phyloP scores from a whole-genome alignment of 208 protist species.

The Trypanosoma lewisi region DNA sequence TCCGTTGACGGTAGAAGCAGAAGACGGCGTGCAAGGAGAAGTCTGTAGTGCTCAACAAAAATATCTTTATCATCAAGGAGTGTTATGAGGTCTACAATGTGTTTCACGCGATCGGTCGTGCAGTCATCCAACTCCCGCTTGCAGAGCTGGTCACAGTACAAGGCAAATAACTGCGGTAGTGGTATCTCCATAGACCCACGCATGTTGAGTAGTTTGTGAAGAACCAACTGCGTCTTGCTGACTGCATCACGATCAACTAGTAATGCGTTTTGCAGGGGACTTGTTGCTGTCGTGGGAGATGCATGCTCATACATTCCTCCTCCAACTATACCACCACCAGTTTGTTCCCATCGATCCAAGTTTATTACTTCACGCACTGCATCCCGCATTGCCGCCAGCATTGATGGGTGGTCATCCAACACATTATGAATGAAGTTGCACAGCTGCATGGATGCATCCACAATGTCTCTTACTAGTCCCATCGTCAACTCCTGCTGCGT shows the following conservation, averaged over 20 bases:
- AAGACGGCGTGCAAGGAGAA: conserved; percentile 49
- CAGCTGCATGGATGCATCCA: conserved; percentile 37
- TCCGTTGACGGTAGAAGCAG: conserved; percentile 24
- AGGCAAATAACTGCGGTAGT: conserved; percentile 39
- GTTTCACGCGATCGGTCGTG: not conserved
- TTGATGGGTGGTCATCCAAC: conserved; percentile 33
- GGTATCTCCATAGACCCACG: conserved; percentile 3
- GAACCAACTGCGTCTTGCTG: conserved; percentile 26
- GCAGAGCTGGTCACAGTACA: conserved; percentile 44
- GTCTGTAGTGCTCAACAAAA: conserved; percentile 55
- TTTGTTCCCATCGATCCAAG: conserved; percentile 42
- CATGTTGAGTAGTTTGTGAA: conserved; percentile 22
- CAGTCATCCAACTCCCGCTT: conserved; percentile 25
- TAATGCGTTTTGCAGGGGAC: too few relatives aligned
- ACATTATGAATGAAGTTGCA: conserved; percentile 34
- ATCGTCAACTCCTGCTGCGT: conserved; percentile 8
- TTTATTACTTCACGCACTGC: conserved; percentile 52
- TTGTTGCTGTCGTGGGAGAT: too few relatives aligned
- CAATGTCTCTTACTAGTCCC: conserved; percentile 27
- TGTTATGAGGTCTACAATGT: conserved; percentile 35
- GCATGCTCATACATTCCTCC: not conserved
- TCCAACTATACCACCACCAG: conserved; percentile 25
- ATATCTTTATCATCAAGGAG: conserved; percentile 66
- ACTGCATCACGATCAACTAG: conserved; percentile 51
- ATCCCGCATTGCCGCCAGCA: conserved; percentile 44